Conservation (phyloP, 345 rosid genomes). For the Arabidopsis suecica region DNA sequence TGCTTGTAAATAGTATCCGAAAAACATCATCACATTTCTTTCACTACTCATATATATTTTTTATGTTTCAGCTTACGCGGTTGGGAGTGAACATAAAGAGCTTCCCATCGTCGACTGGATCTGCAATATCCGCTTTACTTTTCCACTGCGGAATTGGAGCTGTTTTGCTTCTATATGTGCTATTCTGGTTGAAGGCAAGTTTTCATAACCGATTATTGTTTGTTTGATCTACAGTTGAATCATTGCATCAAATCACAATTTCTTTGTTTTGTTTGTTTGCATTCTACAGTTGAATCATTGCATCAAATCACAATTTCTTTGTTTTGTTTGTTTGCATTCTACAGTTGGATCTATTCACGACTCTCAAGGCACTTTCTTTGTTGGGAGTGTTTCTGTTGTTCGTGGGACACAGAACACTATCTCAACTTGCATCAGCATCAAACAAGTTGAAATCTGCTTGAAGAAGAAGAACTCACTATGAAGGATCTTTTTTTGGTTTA, state of each 20-base stretch:
- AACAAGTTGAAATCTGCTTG: constrained; percentile 84
- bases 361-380: constrained; percentile 74
- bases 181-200: constrained; percentile 95
- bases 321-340: not conserved
- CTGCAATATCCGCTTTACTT: constrained; percentile 71
- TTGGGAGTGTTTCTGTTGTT: constrained; percentile 83
- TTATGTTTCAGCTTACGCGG: constrained; percentile 57
- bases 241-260: constrained; percentile 3
- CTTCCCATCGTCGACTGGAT: constrained; percentile 70
- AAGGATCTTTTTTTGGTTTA: not conserved
- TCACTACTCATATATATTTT: not conserved
- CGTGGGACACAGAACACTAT: constrained; percentile 86
- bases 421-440: constrained; percentile 77
- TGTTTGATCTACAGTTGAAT: not conserved
- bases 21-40: not conserved
- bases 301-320: not conserved
- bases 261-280: not conserved
- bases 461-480: constrained; percentile 39
- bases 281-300: not conserved
- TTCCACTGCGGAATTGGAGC: constrained; percentile 91
- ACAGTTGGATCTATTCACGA: constrained; percentile 95
- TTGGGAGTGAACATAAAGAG: constrained; percentile 89
- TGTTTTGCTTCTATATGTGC: constrained; percentile 76
- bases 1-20: not conserved
- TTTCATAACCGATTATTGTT: constrained; percentile 6